Conservation (phyloP, 2,329 filamentous ascomycete species). For the Arthrobotrys megalospora region DNA sequence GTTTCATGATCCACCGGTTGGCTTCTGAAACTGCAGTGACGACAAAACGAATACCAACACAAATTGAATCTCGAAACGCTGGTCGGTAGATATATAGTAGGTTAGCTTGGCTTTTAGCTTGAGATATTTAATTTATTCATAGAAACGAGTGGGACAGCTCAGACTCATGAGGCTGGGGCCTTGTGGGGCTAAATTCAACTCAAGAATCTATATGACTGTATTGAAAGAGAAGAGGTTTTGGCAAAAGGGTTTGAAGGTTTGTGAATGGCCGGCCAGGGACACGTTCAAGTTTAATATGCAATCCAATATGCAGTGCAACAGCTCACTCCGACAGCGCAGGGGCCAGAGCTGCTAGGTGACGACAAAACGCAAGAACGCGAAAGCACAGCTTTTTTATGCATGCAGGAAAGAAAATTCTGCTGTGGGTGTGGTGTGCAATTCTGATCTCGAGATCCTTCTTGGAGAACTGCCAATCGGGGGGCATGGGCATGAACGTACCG, state of each 20-base stretch:
- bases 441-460: slow-evolving; percentile 53
- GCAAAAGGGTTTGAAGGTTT: slow-evolving; percentile 37
- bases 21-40: slow-evolving; percentile 42
- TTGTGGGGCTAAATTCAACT: slow-evolving; percentile 42
- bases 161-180: slow-evolving; percentile 42
- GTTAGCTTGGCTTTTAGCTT: slow-evolving; percentile 41
- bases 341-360: slow-evolving; percentile 57
- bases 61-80: slow-evolving; percentile 39
- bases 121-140: slow-evolving; percentile 46
- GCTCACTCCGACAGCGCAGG: slow-evolving; percentile 57
- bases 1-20: slow-evolving; percentile 45
- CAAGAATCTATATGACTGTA: slow-evolving; percentile 27
- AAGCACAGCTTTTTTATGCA: slow-evolving; percentile 50
- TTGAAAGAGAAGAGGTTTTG: slow-evolving; percentile 32
- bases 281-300: slow-evolving; percentile 56
- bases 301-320: slow-evolving; percentile 59
- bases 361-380: slow-evolving; percentile 61
- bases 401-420: slow-evolving; percentile 55
- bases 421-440: slow-evolving; percentile 29
- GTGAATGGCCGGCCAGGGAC: slow-evolving; percentile 49
- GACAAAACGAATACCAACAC: slow-evolving; percentile 49
- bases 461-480: slow-evolving; percentile 39
- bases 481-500: slow-evolving; percentile 45
- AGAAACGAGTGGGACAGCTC: slow-evolving; percentile 53
- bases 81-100: slow-evolving; percentile 36